Evolutionary conservation across 257 asterid species (phyloP), one percentile per base, ranked within the genome.

Genomic region (Ligustrum vulgare): DNA sequence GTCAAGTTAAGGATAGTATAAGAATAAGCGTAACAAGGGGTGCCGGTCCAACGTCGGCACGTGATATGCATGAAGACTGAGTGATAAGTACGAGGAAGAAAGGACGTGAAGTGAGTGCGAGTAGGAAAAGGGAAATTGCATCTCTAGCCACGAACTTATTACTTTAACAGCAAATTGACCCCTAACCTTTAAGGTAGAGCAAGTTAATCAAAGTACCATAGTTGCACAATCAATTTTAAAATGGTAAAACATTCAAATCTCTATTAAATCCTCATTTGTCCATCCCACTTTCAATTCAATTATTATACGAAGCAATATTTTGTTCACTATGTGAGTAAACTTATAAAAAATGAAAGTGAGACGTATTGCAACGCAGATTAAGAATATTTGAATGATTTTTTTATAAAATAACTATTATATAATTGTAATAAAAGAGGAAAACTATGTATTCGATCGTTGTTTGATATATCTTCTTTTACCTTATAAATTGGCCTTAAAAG

Each of bases 41-140:
- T 51, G 80, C 45, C 71, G 34, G 16, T 34, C 34, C 33, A 60
- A 0, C 5, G 9, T 13, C 8, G 5, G 43, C 10, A 32, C 74
- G 6, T 73, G 83, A 80, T 80, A 45, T 75, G 85, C 85, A 77
- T 85, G 82, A 78, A 77, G 81, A 70, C 67, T 56, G 65, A 71
- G 78, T 80, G 82, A 73, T 79, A 73, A 76, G 77, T 77, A 76
- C 80, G 84, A 84, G 32, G 4, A 47, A 43, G 49, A 34, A 20
- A 8, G 12, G 12, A 37, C 43, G 8, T 37, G 43, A 37, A 8
- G 12, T 54, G 74, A 67, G 28, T 13, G 39, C 31, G 5, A 56
- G 5, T 7, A n/a, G 31, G 2, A 58, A 8, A 20, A 16, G 16
- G 32, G 6, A 8, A 60, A 9, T 23, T 60, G 32, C 9, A 23